phyloP scores from a whole-genome alignment of 495 filamentous ascomycete genomes.

The Tirmania nivea region DNA sequence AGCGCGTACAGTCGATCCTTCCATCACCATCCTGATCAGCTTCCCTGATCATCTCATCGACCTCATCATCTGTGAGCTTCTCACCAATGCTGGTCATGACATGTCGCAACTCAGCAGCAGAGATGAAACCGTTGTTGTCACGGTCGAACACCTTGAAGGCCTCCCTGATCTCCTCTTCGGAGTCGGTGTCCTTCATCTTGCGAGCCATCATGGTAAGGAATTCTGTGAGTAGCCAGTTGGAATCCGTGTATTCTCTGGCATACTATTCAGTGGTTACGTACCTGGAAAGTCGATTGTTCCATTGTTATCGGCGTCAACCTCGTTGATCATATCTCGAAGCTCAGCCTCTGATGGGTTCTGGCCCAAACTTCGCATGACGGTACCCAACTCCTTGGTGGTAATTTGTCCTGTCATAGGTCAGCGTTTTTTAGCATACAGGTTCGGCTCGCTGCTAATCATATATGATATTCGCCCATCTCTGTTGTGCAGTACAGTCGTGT shows the following conservation, averaged over 20 bases:
- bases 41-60: conserved; percentile 99
- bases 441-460: not conserved
- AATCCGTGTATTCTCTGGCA: not conserved
- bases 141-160: conserved; percentile 90
- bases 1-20: conserved; percentile 67
- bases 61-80: conserved; percentile 98
- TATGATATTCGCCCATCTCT: conserved; percentile 1
- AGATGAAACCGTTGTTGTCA: conserved; percentile 99
- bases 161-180: conserved; percentile 87
- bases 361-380: conserved; percentile 97
- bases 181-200: conserved; percentile 99
- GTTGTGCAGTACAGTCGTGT: not conserved
- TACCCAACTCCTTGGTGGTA: conserved; percentile 97
- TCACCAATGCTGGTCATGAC: conserved; percentile 99
- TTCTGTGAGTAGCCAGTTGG: conserved; percentile 31
- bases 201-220: conserved; percentile 99
- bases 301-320: conserved; percentile 98
- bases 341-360: conserved; percentile 98
- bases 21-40: conserved; percentile 98
- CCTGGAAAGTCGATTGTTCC: conserved; percentile 98
- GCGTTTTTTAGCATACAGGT: not conserved
- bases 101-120: conserved; percentile 87
- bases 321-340: conserved; percentile 99
- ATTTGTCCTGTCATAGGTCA: conserved; percentile 54
- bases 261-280: conserved; percentile 23